Conservation (phyloP, 2,329 filamentous ascomycete genomes). For the Lecanicillium sp. region DNA sequence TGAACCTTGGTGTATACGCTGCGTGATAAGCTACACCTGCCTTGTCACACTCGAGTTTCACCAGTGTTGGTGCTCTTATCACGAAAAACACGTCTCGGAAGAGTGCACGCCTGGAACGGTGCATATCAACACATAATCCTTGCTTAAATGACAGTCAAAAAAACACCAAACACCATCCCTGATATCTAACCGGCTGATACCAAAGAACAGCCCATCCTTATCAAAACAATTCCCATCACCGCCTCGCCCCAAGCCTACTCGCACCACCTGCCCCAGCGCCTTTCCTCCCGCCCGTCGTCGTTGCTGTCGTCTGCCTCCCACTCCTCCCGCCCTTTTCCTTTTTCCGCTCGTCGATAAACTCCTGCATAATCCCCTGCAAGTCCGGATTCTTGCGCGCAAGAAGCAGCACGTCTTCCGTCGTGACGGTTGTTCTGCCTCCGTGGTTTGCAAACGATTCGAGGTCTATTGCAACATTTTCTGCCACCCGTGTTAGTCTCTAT, state of each 20-base stretch:
- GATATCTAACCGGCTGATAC: no score
- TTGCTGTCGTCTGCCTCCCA: not conserved
- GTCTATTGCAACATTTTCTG: constrained; percentile 49
- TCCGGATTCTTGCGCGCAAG: constrained; percentile 82
- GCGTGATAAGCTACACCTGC: no score
- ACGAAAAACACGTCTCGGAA: no score
- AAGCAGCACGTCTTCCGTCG: constrained; percentile 79
- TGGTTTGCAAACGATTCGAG: constrained; percentile 58
- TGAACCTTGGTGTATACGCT: no score
- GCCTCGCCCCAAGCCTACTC: constrained; percentile 10
- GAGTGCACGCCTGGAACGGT: no score
- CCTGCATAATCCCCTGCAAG: constrained; percentile 65
- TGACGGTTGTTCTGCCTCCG: constrained; percentile 71
- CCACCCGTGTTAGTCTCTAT: not conserved
- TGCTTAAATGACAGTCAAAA: no score
- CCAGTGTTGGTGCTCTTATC: no score
- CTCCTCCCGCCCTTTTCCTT: no score
- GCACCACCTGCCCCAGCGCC: constrained; percentile 9
- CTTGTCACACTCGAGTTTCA: no score
- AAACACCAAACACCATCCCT: no score
- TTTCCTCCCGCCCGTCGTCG: constrained; percentile 13
- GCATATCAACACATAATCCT: no score
- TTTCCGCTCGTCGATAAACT: constrained; percentile 55
- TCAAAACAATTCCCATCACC: constrained; percentile 27
- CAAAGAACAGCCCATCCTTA: no score